Evolutionary conservation across 345 rosid genomes (phyloP).

Genomic region (Salix koriyanagi): DNA sequence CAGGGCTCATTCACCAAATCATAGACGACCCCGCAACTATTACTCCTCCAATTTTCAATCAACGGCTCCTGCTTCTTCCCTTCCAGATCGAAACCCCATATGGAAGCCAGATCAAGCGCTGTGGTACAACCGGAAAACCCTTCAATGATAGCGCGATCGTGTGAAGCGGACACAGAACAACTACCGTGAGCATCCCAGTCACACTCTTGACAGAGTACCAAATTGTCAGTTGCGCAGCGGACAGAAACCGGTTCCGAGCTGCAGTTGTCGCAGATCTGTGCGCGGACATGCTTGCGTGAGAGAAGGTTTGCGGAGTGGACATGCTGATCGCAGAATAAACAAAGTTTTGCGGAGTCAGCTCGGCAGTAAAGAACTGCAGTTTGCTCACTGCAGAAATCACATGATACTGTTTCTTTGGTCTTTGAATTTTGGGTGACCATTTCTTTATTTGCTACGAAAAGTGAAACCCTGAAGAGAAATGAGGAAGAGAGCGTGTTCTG

Average conservation of each 20-base stretch:
- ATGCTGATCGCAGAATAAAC: slow-evolving; percentile 80
- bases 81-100: slow-evolving; percentile 57
- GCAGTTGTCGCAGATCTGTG: slow-evolving; percentile 90
- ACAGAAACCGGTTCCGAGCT: slow-evolving; percentile 57
- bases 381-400: slow-evolving; percentile 75
- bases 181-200: slow-evolving; percentile 70
- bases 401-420: slow-evolving; percentile 31
- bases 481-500: neutral
- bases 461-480: neutral
- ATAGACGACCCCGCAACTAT: neutral
- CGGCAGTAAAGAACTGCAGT: slow-evolving; percentile 74
- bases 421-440: slow-evolving; percentile 38
- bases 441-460: neutral
- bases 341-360: slow-evolving; percentile 85
- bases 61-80: slow-evolving; percentile 25
- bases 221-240: slow-evolving; percentile 56
- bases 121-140: slow-evolving; percentile 73
- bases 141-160: slow-evolving; percentile 53
- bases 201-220: slow-evolving; percentile 61
- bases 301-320: slow-evolving; percentile 87
- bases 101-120: slow-evolving; percentile 49
- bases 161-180: slow-evolving; percentile 59
- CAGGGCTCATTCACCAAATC: slow-evolving; percentile 29
- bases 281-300: slow-evolving; percentile 73
- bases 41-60: slow-evolving; percentile 18